Conservation (phyloP, 305 asterid genomes). For the Fraxinus platypoda region DNA sequence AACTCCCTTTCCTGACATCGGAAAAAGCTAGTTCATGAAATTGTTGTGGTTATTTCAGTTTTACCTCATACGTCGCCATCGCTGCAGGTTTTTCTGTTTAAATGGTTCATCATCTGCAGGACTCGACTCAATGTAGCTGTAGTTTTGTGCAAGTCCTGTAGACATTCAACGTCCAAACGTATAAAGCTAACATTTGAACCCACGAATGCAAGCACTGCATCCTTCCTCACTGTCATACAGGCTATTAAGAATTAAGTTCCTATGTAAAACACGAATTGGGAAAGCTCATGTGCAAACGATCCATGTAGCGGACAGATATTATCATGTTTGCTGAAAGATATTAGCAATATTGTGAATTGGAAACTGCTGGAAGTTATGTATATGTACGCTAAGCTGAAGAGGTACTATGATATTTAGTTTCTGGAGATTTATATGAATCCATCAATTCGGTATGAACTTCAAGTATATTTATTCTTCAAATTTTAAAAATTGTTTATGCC, state of each 20-base stretch:
- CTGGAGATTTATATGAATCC: neutral
- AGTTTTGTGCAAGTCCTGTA: neutral
- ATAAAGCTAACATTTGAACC: neutral
- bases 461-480: neutral
- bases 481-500: neutral
- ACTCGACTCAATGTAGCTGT: neutral
- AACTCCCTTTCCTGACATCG: neutral
- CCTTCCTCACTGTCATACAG: neutral
- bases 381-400: neutral
- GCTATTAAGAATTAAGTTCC: neutral
- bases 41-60: neutral
- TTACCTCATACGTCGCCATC: neutral
- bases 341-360: neutral
- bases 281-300: neutral
- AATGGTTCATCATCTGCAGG: neutral
- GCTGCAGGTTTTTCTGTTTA: neutral
- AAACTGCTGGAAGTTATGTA: neutral
- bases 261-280: neutral
- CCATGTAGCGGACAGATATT: neutral
- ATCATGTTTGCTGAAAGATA: neutral
- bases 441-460: neutral
- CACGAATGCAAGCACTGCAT: neutral
- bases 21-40: neutral
- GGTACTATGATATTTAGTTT: neutral
- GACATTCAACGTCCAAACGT: neutral